A percentile compares a stretch with the other conserved stretches of the same genome.
Conservation (phyloP, 306 rosid species). For the Betula pendula region DNA sequence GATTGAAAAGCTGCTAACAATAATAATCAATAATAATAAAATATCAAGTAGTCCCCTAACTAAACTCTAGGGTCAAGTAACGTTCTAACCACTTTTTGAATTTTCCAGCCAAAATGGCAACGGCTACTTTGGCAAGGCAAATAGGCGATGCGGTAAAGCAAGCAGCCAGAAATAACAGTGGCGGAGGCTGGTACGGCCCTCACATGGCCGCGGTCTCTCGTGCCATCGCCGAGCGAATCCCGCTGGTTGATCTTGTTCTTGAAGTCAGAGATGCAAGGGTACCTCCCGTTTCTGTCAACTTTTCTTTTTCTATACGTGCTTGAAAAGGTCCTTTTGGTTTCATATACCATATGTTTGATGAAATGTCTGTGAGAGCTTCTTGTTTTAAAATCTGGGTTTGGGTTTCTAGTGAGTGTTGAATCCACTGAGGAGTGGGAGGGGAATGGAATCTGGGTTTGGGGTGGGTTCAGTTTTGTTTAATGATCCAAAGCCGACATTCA, state of each 20-base stretch:
- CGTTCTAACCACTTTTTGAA: conserved; percentile 2
- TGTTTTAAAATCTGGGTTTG: neutral
- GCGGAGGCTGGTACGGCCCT: conserved; percentile 52
- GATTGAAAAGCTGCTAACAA: no score
- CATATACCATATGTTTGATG: conserved; percentile 30
- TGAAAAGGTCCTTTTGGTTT: neutral
- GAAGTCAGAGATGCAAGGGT: conserved; percentile 89
- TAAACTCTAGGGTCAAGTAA: neutral
- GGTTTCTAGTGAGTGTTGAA: neutral
- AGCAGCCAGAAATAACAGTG: conserved; percentile 19
- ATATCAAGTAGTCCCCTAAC: no score
- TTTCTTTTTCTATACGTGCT: neutral
- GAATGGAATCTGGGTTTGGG: neutral
- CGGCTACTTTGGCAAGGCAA: conserved; percentile 37
- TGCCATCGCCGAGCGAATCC: conserved; percentile 66
- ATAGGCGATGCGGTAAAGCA: conserved; percentile 35
- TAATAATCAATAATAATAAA: no score
- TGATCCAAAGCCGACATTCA: neutral
- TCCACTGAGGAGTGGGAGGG: neutral
- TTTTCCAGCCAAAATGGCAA: conserved; percentile 40
- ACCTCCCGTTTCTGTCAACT: neutral
- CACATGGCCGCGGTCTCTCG: conserved; percentile 71
- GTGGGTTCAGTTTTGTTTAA: neutral
- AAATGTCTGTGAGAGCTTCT: conserved; percentile 12
- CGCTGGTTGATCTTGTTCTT: conserved; percentile 63